A percentile compares a stretch with the other conserved stretches of the same genome.
Evolutionary conservation across 352 stramenopile species (phyloP).

Genomic region (Phytophthora quininea): DNA sequence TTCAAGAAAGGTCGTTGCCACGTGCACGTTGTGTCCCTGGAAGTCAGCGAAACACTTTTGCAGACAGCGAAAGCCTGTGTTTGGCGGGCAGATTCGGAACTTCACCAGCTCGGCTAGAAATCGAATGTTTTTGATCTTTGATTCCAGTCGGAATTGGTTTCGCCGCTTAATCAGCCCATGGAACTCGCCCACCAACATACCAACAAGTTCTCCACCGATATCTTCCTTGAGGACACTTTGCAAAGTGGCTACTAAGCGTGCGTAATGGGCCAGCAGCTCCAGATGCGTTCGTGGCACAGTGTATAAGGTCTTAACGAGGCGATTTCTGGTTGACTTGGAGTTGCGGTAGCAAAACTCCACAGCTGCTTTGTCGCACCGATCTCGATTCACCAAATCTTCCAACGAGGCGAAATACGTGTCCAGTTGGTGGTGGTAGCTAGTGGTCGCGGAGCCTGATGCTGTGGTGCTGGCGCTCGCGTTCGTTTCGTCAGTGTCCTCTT

Average conservation of each 20-base stretch:
- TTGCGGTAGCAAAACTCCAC: conserved; percentile 97
- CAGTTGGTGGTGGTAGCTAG: conserved; percentile 93
- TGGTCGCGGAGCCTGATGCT: conserved; percentile 15
- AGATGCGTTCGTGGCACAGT: conserved; percentile 92
- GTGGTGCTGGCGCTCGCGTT: conserved; percentile 6
- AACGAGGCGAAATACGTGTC: conserved; percentile 92
- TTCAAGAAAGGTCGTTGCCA: conserved; percentile 97
- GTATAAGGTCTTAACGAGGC: conserved; percentile 94
- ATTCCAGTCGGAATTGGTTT: conserved; percentile 94
- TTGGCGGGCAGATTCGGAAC: conserved; percentile 95
- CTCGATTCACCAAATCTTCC: conserved; percentile 94
- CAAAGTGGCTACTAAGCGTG: conserved; percentile 93
- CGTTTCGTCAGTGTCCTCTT: conserved; percentile 11
- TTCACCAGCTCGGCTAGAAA: conserved; percentile 97
- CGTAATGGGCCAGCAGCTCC: conserved; percentile 96
- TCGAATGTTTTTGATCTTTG: conserved; percentile 95
- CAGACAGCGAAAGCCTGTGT: conserved; percentile 93
- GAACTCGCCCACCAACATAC: conserved; percentile 95
- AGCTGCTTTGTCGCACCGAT: conserved; percentile 95
- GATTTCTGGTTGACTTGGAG: conserved; percentile 92
- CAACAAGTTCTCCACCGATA: conserved; percentile 90
- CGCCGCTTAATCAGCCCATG: conserved; percentile 93
- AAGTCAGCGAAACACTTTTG: conserved; percentile 96
- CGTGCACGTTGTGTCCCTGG: conserved; percentile 94
- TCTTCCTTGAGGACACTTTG: conserved; percentile 93